These are phyloP conservation scores for Corrigiola litoralis DNA, from an alignment of 179 eudicot genomes.

Conservation along the genomic window DNA sequence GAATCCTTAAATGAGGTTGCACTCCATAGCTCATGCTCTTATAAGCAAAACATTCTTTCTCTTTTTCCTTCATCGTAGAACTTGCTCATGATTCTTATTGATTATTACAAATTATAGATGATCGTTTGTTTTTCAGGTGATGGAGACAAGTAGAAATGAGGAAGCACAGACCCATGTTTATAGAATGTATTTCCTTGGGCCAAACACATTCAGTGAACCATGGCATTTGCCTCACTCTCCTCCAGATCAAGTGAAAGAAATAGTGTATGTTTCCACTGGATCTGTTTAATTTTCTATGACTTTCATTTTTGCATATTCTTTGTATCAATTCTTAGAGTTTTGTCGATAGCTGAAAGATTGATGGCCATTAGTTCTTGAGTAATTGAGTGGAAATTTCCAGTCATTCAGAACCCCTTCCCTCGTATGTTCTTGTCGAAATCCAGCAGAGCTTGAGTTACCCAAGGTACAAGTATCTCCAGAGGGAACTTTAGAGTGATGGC, in stretches of 20 bases:
- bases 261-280: conserved; percentile 58
- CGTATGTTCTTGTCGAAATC: not conserved
- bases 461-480: no score
- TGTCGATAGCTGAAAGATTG: no score
- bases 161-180: conserved; percentile 89
- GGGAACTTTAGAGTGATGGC: not conserved
- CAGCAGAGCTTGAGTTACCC: no score
- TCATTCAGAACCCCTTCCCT: not conserved
- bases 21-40: conserved; percentile 7
- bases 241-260: conserved; percentile 83
- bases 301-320: not conserved
- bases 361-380: no score
- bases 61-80: not conserved
- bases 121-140: conserved; percentile 49
- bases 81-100: not conserved
- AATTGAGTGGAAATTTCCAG: not conserved
- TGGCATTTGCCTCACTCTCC: conserved; percentile 98
- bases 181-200: conserved; percentile 87
- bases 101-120: not conserved
- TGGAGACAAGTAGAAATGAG: conserved; percentile 88
- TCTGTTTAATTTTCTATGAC: no score
- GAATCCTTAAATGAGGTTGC: conserved; percentile 92
- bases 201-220: conserved; percentile 90
- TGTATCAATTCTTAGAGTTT: no score
- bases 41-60: not conserved